Base-by-base conservation (phyloP, 1,139 yeast genomes). In the Barnettozyma hawaiiensis region DNA sequence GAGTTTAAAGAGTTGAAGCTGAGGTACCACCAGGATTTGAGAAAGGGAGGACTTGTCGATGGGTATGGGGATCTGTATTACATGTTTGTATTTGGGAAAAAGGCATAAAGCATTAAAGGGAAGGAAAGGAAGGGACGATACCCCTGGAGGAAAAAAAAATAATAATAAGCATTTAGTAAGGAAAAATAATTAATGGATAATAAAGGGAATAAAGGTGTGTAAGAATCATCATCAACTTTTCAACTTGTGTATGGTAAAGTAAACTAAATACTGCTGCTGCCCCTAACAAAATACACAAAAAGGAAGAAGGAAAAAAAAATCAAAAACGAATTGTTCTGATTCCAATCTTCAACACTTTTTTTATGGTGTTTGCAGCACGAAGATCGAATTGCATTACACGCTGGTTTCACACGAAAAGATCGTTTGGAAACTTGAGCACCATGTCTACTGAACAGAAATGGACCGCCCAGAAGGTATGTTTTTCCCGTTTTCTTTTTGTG, bases 401-500 rank as follows among this genome's bases (percentile, higher is more conserved):
- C 29, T 33, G 38, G 36, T 35, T 42, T 20, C 35, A 19, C 31
- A 36, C 23, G 18, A 6, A 21, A 21, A 39, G 42, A 42, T 21
- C 27, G 23, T 31, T 32, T 34, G 39, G 42, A 21, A 35, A 24
- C 32, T 36, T 41, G 22, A 43, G 50, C 36, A 46, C 34, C 26
- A 55, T 55, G 59, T 42, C 58, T 36, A 46, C 53, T 16, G 44
- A 43, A 40, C 37, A 28, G 18, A 40, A 53, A 42, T 55, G 59
- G 59, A 50, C 57, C 39, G 58, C 59, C 31, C 43, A 45, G 39
- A 55, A 54, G 47, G 59, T 55, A 38, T 16, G 33, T 31, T 16
- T 31, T 26, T n/a, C n/a, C n/a, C n/a, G n/a, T n/a, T n/a, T n/a
- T n/a, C n/a, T n/a, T n/a, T n/a, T n/a, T n/a, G n/a, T n/a, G n/a